Evolutionary conservation across 2,329 filamentous ascomycete species (phyloP), one percentile per base, ranked within the genome.

Genomic region (Sporothrix pseudoabietina): DNA sequence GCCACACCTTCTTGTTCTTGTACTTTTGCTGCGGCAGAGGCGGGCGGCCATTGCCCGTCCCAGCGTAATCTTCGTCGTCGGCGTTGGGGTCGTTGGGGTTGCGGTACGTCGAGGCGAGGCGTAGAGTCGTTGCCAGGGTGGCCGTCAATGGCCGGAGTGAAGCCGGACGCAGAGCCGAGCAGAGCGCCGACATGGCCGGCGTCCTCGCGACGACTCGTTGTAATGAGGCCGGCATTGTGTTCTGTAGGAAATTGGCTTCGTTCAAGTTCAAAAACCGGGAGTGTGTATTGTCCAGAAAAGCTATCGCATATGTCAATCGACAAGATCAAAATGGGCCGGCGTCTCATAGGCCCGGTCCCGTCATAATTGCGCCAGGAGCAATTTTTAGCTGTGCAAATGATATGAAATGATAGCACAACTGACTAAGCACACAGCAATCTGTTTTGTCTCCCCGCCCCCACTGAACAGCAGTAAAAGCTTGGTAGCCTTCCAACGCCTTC

Each of bases 1-100:
- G 92, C 92, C 92, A 95, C 76, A 88, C 84, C 79, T 91, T 92
- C 82, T 92, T 91, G 68, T 89, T 87, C 78, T 84, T 87, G 82
- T 88, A 90, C 26, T 32, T 57, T 6, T 68, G 70, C 26, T 63
- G 57, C 19, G 57, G 30, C 19, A 22, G 55, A 19, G 55, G 39
- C 44, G 55, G 61, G 10, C 22, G 39, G n/a, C n/a, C 39, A 5
- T 30, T 14, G 63, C 26, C 55, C 16, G 32, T 12, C 4, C n/a
- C 39, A n/a, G 4, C 5, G 66, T 32, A n/a, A 1, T 35, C 44
- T 26, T 55, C 49, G 32, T 54, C 49, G 10, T 57, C 52, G 8
- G 22, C 14, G n/a, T 26, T 26, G 4, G 68, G 52, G 68, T 55
- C 68, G 19, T 70, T 70, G 1, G 52, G 66, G 66, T 69, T 69